Conservation (phyloP, 169 alveolate genomes). For the Cryptosporidium xiaoi region DNA sequence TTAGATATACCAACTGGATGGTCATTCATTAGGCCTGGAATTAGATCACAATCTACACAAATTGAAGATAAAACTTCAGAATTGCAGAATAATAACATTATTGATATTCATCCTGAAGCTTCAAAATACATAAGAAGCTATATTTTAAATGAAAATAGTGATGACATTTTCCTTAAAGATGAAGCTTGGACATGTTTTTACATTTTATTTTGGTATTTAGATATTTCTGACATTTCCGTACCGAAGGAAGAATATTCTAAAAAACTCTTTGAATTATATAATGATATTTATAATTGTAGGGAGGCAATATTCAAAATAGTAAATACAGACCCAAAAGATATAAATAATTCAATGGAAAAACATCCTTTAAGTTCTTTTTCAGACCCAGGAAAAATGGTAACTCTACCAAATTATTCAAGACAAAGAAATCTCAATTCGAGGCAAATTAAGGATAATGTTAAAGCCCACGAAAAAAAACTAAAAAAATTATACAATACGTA, state of each 20-base stretch:
- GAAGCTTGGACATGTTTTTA: slow-evolving; percentile 12
- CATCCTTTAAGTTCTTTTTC: neutral
- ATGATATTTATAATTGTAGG: slow-evolving; percentile 19
- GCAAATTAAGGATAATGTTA: slow-evolving; percentile 40
- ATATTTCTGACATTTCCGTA: slow-evolving; percentile 29
- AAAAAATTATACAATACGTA: slow-evolving; percentile 20
- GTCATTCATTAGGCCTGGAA: slow-evolving; percentile 54
- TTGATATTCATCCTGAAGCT: slow-evolving; percentile 18
- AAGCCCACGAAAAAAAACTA: slow-evolving; percentile 31
- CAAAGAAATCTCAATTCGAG: slow-evolving; percentile 21
- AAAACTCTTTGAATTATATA: slow-evolving; percentile 16
- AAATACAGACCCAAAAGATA: neutral
- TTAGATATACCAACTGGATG: slow-evolving; percentile 67
- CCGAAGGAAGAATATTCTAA: slow-evolving; percentile 42
- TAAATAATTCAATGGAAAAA: neutral
- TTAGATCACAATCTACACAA: neutral
- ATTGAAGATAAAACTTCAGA: neutral
- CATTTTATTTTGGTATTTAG: slow-evolving; percentile 49
- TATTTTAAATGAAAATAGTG: slow-evolving; percentile 1
- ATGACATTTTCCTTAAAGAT: neutral
- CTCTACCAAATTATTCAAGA: slow-evolving; percentile 15
- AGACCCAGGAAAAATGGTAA: slow-evolving; percentile 20
- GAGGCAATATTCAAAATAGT: slow-evolving; percentile 21
- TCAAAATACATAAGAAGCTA: slow-evolving; percentile 7
- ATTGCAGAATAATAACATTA: neutral